Conservation (phyloP, 2,329 filamentous ascomycete genomes). For the Proliferodiscus dingleyae region DNA sequence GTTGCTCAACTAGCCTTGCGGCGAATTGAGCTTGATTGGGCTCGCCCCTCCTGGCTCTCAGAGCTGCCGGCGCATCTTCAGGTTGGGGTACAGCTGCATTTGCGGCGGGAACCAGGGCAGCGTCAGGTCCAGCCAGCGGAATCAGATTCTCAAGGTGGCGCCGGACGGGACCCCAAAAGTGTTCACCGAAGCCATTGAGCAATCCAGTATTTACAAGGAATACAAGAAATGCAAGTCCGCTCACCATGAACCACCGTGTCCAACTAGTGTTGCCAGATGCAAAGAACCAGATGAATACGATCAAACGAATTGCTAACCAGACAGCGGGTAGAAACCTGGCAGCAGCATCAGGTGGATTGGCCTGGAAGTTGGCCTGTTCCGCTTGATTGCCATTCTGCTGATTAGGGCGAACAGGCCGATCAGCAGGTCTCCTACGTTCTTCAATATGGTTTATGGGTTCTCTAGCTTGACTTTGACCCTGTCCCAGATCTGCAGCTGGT, state of each 20-base stretch:
- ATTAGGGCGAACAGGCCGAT: slow-evolving; percentile 15
- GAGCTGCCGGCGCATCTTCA: slow-evolving; percentile 11
- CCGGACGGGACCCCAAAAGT: slow-evolving; percentile 51
- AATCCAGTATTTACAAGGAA: slow-evolving; percentile 57
- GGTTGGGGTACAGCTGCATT: slow-evolving; percentile 29
- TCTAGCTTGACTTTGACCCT: slow-evolving; percentile 1
- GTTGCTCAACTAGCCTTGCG: slow-evolving; percentile 44
- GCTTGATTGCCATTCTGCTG: slow-evolving; percentile 10
- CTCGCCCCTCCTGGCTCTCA: slow-evolving; percentile 17
- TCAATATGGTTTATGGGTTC: slow-evolving; percentile 20
- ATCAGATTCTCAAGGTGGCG: slow-evolving; percentile 56
- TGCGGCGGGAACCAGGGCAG: slow-evolving; percentile 29
- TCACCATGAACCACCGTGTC: slow-evolving; percentile 53
- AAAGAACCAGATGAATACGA: slow-evolving; percentile 61
- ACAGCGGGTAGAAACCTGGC: slow-evolving; percentile 51
- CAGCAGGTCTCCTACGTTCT: slow-evolving; percentile 22
- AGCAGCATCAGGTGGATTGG: slow-evolving; percentile 28
- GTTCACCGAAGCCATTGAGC: slow-evolving; percentile 50
- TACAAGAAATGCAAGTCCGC: slow-evolving; percentile 48
- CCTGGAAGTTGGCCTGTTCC: slow-evolving; percentile 20
- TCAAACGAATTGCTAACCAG: slow-evolving; percentile 55
- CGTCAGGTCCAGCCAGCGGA: slow-evolving; percentile 43
- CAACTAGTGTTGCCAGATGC: slow-evolving; percentile 54
- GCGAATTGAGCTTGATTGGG: slow-evolving; percentile 48
- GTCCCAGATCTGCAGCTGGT: slow-evolving; percentile 1